Evolutionary conservation across 305 asterid genomes (phyloP), one percentile per base, ranked within the genome.

Genomic region (Fraxinus nigra): DNA sequence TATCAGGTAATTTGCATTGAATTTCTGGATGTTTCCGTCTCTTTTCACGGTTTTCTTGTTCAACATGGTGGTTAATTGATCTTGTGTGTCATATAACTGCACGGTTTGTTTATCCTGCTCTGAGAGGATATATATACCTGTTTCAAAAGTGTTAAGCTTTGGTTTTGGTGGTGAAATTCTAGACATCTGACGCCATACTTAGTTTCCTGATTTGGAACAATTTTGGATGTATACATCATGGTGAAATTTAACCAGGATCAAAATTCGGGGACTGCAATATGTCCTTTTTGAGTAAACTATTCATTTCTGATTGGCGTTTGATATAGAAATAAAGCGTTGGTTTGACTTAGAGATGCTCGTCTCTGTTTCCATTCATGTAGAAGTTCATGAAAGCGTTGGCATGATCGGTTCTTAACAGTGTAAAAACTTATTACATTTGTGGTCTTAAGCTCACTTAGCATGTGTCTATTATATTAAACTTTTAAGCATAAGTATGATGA

Each of bases 1-100:
- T 87, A 83, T 87, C 95, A 89, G 99, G 98, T 95, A 83, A 48
- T 9, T 73, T 67, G 82, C 37, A 65, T 56, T 77, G 40, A 67
- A 73, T 30, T 73, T 51, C n/a, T 73, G n/a, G 38, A 61, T 34
- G 67, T 30, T 81, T 78, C 2, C 9, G 20, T 46, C 40, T 77
- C 81, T 65, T 67, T 46, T 75, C 65, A 22, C 26, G 2, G 79
- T 40, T 13, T n/a, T 76, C 11, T 61, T n/a, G 30, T 61, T 61
- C 70, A 61, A 22, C 10, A 7, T 7, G 70, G 30, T 22, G 33
- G 14, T 11, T 48, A 20, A 54, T 16, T 77, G 34, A 20, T 24
- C 5, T 61, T 24, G 35, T 24, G 16, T 40, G 30, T 75, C 33
- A 75, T 10, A 20, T 22, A 5, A 11, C 63, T 75, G 78, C 78